phyloP scores from a whole-genome alignment of 345 rosid genomes.

The Angophora floribunda region DNA sequence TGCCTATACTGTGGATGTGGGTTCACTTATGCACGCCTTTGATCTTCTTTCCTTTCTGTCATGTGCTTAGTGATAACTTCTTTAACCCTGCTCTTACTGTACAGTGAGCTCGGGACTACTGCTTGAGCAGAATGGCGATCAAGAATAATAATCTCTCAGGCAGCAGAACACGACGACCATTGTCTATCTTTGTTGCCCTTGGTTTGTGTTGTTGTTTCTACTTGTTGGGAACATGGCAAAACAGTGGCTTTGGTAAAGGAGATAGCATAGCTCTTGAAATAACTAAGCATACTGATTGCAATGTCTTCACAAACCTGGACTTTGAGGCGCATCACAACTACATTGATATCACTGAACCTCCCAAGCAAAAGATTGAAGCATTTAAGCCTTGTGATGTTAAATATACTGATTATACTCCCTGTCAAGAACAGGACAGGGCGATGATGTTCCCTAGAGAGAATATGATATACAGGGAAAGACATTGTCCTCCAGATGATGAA shows the following conservation, averaged over 20 bases:
- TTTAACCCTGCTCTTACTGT: not conserved
- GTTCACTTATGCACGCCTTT: not conserved
- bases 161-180: constrained; percentile 41
- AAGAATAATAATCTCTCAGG: constrained; percentile 40
- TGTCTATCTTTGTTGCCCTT: constrained; percentile 62
- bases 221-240: constrained; percentile 94
- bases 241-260: constrained; percentile 88
- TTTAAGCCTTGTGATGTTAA: constrained; percentile 75
- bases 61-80: not conserved
- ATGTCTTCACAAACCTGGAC: constrained; percentile 42
- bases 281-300: constrained; percentile 63
- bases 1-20: not conserved
- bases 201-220: constrained; percentile 87
- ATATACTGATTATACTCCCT: constrained; percentile 82
- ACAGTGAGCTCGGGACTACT: not conserved
- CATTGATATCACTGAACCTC: constrained; percentile 37
- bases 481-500: constrained; percentile 79
- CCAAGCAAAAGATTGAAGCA: constrained; percentile 39
- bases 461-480: constrained; percentile 93
- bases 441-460: constrained; percentile 90
- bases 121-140: constrained; percentile 35
- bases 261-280: constrained; percentile 63
- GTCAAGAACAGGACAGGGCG: constrained; percentile 91
- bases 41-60: not conserved
- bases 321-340: constrained; percentile 75